These are phyloP conservation scores for Saccharomycopsis babjevae DNA, from an alignment of 805 yeast genomes.

Conservation along the genomic window DNA sequence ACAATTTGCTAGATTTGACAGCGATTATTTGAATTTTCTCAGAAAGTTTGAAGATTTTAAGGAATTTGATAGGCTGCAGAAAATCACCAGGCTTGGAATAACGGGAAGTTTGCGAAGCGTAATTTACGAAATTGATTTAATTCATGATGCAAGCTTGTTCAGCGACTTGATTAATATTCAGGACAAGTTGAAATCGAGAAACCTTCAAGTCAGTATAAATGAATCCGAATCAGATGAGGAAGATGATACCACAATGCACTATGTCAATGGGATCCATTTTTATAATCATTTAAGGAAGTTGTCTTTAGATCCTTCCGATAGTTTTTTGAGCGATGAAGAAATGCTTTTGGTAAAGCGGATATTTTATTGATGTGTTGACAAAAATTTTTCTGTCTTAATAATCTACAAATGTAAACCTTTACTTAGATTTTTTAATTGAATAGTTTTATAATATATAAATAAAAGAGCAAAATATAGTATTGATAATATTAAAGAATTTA, in stretches of 20 bases:
- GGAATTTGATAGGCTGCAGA: background rate
- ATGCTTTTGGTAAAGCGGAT: background rate
- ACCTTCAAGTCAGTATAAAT: background rate
- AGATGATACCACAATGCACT: background rate
- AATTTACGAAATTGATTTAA: background rate
- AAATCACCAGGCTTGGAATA: background rate
- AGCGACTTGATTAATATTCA: background rate
- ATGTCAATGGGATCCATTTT: background rate
- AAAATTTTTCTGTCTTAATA: no score
- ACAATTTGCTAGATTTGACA: background rate
- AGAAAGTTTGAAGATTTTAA: background rate
- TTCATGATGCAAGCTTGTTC: background rate
- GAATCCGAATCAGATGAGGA: background rate
- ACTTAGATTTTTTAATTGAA: background rate
- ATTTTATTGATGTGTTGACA: background rate
- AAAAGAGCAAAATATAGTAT: background rate
- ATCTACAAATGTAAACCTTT: background rate
- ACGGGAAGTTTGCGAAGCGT: background rate
- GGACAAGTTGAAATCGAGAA: background rate
- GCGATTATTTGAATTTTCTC: background rate
- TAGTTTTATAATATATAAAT: background rate
- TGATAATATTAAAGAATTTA: constrained; percentile 28
- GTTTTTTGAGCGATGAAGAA: background rate
- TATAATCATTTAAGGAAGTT: background rate
- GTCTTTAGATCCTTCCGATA: background rate